Conservation (phyloP, 2,329 filamentous ascomycete species). For the Karstenula rhodostoma region DNA sequence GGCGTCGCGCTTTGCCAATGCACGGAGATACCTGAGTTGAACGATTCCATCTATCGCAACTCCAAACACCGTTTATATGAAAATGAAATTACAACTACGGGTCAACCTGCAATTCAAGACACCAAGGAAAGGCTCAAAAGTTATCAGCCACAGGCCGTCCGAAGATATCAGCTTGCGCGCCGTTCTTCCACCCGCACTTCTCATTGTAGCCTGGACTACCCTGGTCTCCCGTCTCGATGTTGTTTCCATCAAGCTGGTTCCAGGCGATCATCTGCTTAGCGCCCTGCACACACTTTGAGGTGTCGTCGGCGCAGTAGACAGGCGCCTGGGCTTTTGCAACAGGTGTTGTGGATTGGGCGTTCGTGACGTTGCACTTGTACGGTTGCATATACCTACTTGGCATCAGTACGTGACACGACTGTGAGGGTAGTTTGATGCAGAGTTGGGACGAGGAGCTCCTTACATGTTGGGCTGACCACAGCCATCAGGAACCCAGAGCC, state of each 20-base stretch:
- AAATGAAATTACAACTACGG: not conserved
- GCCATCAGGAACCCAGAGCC: conserved; percentile 52
- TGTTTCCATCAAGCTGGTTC: conserved; percentile 47
- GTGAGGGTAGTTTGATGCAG: not conserved
- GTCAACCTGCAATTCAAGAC: not conserved
- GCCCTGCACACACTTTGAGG: conserved; percentile 54
- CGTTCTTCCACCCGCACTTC: conserved; percentile 35
- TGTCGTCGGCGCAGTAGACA: conserved; percentile 54
- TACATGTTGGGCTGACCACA: conserved; percentile 52
- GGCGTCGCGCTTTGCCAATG: too few relatives aligned
- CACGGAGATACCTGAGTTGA: not conserved
- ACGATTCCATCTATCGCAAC: not conserved
- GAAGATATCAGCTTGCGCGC: conserved; percentile 39
- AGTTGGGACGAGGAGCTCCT: conserved; percentile 2
- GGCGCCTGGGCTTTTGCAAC: conserved; percentile 54
- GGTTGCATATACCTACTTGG: conserved; percentile 57
- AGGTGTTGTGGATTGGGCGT: conserved; percentile 51
- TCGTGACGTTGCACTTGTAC: conserved; percentile 59
- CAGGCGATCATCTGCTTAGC: conserved; percentile 62
- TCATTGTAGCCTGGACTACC: conserved; percentile 33
- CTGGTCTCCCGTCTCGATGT: conserved; percentile 27
- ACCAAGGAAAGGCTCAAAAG: not conserved
- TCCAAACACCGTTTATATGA: not conserved
- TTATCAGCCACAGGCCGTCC: conserved; percentile 10
- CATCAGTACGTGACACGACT: not conserved